Evolutionary conservation across 1,139 yeast genomes (phyloP), one percentile per base, ranked within the genome.

Genomic region (Oligophagozyma castellii): DNA sequence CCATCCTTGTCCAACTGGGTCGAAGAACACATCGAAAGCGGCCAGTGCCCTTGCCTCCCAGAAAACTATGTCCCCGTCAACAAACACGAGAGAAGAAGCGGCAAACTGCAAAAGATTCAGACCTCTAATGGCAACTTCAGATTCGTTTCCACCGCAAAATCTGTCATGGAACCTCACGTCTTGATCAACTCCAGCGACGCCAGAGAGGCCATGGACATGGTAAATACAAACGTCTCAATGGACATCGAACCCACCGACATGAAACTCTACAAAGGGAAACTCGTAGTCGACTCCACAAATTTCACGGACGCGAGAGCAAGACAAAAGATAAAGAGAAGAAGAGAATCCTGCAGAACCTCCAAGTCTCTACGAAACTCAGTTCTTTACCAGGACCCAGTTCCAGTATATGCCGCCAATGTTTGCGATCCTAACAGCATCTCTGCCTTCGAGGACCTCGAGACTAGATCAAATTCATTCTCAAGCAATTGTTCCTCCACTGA

Each of bases 1-100:
- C 67, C 67, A 20, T 75, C 70, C 48, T 79, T 84, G 37, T 93
- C 81, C 55, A 68, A 67, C 29, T 86, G 96, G 95, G 77, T 86
- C 39, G 94, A 81, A 52, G 66, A 71, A 35, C 98, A 86, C 51
- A 76, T 86, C 37, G 95, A 83, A 53, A 71, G 70, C 29, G 86
- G 84, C n/a, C 68, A 67, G 39, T 86, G 96, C 62, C 66, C 64
- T 34, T 70, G 65, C 28, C 60, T 77, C 35, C 83, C 86, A 10
- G 44, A 56, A 24, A 77, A 74, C 3, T 65, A 43, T 31, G 30
- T 26, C 5, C 28, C 13, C n/a, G 19, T 5, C 7, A 24, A 24
- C 14, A 29, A 29, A 10, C 22, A 14, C 16, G 31, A 29, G 8
- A 29, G 18, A 22, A 29, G 23, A 21, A 21, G 16, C 8, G 25